Base-by-base conservation (phyloP, 2,329 filamentous ascomycete species). In the Trichoderma atrobrunneum region DNA sequence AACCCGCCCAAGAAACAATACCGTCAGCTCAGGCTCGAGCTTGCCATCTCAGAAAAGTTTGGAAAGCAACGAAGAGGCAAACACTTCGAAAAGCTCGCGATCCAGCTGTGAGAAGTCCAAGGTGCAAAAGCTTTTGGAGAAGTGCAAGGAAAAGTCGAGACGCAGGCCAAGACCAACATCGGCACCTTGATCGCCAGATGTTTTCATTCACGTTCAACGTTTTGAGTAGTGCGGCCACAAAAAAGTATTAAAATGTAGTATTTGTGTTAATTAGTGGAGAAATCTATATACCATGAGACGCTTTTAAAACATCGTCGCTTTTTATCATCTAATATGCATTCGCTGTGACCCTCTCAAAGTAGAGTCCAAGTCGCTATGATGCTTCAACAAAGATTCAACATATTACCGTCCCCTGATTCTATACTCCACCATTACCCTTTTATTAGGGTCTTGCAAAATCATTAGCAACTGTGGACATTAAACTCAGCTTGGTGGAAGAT, bases 111-210 rank as follows among this genome's bases (percentile, higher is more conserved):
- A 70, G 18, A 72, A 70, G 14, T 63, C 71, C 2, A 34, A 7
- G 34, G 32, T 72, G n/a, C 71, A 72, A 18, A 72, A 48, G 18
- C 65, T 72, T 18, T 28, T 72, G 5, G 54, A 30, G 3, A 72
- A 11, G n/a, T 69, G 68, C 32, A 68, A 34, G 12, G 56, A 51
- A 24, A 59, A 43, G 8, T 71, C 69, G 4, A 43, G 69, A 43
- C 61, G 69, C 5, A 66, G 61, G 36, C 48, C 60, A 8, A 48
- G 69, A 7, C 69, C 62, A 7, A 62, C 26, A 14, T 70, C 67
- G n/a, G 67, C 67, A n/a, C 67, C 67, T n/a, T 69, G 14, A 69
- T 32, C 39, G 39, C 39, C 5, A 18, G 39, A 43, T 18, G 10
- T 14, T 34, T 18, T 26, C 26, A 16, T 36, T 24, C 16, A 11